Evolutionary conservation across 169 alveolate species (phyloP), one percentile per base, ranked within the genome.

Genomic region (Eimeria sp.): DNA sequence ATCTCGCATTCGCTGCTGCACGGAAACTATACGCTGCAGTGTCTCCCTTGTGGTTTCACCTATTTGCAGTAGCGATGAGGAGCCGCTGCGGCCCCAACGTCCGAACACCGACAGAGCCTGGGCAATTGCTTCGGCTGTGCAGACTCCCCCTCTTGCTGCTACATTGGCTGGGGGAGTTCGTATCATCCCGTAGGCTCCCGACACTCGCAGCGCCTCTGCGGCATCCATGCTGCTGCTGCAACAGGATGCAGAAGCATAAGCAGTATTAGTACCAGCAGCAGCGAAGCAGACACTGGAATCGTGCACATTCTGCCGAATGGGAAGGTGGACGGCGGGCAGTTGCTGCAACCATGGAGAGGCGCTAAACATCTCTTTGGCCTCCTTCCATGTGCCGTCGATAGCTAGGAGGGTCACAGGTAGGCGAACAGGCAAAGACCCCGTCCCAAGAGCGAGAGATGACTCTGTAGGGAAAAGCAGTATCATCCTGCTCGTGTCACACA

Each of bases 331-430:
- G 11, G 96, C 96, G 4, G 96, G 96, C 37, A 93, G 71, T 37
- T 93, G 62, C 66, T 62, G 85, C 66, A 93, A 68, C 96, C 96
- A 93, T 27, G 93, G 89, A 18, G 94, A 54, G 10, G 94, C 87
- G 66, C 52, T 30, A 43, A 93, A 62, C 96, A 93, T 93, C 80
- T 93, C 96, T 46, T 93, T 93, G 54, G 89, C 93, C 71, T 93
- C 96, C 14, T 72, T 93, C 96, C 96, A 93, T 8, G 96, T 93
- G 60, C 96, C 96, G 80, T 93, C 96, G 20, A 93, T 74, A 54
- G 94, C 90, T 33, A 93, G n/a, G 54, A 93, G 80, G 27, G 96
- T 93, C 62, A 93, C 68, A 25, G 96, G 96, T 58, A 93, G 94
- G 11, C 85, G 85, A 62, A 93, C 82, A 9, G 96, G 96, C 52